Conservation (phyloP, 495 filamentous ascomycete species). For the Penicillium paxilli region DNA sequence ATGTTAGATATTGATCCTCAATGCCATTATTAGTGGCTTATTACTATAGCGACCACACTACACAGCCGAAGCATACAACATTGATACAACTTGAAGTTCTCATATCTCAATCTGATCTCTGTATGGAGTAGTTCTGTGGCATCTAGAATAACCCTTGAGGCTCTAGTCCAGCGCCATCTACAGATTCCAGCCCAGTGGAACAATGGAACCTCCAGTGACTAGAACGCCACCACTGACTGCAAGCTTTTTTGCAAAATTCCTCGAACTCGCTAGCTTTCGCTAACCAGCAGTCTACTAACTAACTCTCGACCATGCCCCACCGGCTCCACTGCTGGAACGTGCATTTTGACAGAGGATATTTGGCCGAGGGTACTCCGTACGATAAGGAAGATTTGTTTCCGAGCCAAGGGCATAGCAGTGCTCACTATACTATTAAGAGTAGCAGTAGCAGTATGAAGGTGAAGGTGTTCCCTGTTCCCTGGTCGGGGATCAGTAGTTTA, state of each 20-base stretch:
- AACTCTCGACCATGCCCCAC: not conserved
- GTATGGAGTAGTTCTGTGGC: too few species aligned
- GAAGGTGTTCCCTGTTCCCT: not conserved
- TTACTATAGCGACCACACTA: not conserved
- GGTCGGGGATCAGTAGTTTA: too few species aligned
- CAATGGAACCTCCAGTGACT: too few species aligned
- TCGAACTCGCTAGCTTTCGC: not conserved
- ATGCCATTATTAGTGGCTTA: not conserved
- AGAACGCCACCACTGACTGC: not conserved
- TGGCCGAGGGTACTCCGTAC: not conserved
- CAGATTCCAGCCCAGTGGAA: not conserved
- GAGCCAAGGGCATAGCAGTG: too few species aligned
- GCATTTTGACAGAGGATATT: not conserved
- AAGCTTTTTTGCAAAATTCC: not conserved
- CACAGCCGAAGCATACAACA: too few species aligned
- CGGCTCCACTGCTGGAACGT: slow-evolving; percentile 5
- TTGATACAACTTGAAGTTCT: too few species aligned
- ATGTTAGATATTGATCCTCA: not conserved
- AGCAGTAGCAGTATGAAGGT: not conserved
- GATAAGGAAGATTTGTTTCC: too few species aligned
- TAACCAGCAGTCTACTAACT: not conserved
- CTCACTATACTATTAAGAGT: too few species aligned
- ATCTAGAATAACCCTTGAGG: too few species aligned
- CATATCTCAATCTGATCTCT: too few species aligned
- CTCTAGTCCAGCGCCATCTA: too few species aligned